These are phyloP conservation scores for Aphanocladium album DNA, from an alignment of 2,329 filamentous ascomycete species.

Conservation along the genomic window DNA sequence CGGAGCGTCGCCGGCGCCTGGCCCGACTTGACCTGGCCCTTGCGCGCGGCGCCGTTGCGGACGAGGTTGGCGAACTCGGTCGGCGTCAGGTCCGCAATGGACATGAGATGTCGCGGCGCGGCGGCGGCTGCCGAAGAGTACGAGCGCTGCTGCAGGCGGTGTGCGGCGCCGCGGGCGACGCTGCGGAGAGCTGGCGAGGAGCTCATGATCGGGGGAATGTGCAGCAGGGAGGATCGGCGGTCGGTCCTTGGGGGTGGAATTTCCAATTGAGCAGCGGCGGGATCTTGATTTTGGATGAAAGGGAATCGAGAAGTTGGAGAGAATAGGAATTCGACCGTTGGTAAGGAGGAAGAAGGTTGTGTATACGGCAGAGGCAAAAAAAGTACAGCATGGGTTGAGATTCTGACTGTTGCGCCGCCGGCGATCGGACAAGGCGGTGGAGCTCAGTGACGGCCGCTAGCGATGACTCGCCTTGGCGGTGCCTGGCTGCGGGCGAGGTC, in stretches of 20 bases:
- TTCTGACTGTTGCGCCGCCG: conserved; percentile 5
- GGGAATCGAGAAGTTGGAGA: too few species aligned
- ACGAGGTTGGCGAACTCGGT: conserved; percentile 77
- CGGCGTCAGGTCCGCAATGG: conserved; percentile 78
- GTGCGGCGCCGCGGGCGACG: background rate
- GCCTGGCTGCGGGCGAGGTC: too few species aligned
- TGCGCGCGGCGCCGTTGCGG: conserved; percentile 73
- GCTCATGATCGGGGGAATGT: background rate
- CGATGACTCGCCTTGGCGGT: background rate
- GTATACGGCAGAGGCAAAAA: background rate
- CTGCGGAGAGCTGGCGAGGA: conserved; percentile 1
- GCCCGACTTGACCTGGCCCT: conserved; percentile 69
- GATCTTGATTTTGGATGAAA: background rate
- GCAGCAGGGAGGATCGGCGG: background rate
- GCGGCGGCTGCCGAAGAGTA: conserved; percentile 16
- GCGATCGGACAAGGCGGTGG: conserved; percentile 11
- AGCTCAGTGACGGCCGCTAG: background rate
- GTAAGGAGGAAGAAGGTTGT: background rate
- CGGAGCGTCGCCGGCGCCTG: conserved; percentile 49
- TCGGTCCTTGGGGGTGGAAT: background rate
- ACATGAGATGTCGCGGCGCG: conserved; percentile 80
- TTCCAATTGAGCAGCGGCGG: background rate
- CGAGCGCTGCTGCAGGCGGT: background rate
- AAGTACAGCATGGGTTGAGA: background rate
- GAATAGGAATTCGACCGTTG: background rate